These are phyloP conservation scores for Liquidambar formosana DNA, from an alignment of 164 flowering plant species.

Conservation along the genomic window DNA sequence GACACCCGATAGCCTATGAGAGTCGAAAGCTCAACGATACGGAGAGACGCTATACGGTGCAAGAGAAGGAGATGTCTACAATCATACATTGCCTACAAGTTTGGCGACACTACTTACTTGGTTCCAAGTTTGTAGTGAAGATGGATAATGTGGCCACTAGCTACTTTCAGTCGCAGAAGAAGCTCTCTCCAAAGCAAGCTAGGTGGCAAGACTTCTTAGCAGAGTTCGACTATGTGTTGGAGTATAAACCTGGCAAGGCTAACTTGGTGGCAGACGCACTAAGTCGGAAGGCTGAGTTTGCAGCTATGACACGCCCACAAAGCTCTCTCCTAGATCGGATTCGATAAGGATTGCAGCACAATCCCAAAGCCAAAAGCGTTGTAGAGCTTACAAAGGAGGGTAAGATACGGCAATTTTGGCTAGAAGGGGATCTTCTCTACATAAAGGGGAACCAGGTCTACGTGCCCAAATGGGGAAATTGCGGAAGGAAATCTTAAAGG, in stretches of 20 bases:
- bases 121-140: not conserved
- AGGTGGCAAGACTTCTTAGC: slow-evolving; percentile 16
- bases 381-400: not conserved
- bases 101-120: slow-evolving; percentile 10
- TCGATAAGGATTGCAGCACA: not conserved
- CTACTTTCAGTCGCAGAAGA: slow-evolving; percentile 9
- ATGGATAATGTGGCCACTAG: slow-evolving; percentile 5
- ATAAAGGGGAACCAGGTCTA: not conserved
- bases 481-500: not conserved
- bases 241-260: not conserved
- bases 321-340: not conserved
- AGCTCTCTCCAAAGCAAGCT: slow-evolving; percentile 2
- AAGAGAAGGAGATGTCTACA: slow-evolving; percentile 12
- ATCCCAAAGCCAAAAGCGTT: not conserved
- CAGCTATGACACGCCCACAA: not conserved
- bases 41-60: slow-evolving; percentile 16
- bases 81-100: slow-evolving; percentile 10
- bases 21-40: slow-evolving; percentile 14
- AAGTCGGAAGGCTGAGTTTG: not conserved
- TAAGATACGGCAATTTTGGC: not conserved
- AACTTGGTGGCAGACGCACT: slow-evolving; percentile 7
- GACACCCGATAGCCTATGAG: slow-evolving; percentile 15
- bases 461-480: not conserved
- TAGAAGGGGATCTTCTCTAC: not conserved
- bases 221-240: slow-evolving; percentile 10